Evolutionary conservation across 2,329 filamentous ascomycete species (phyloP).

Genomic region (Teratosphaeria viscida): DNA sequence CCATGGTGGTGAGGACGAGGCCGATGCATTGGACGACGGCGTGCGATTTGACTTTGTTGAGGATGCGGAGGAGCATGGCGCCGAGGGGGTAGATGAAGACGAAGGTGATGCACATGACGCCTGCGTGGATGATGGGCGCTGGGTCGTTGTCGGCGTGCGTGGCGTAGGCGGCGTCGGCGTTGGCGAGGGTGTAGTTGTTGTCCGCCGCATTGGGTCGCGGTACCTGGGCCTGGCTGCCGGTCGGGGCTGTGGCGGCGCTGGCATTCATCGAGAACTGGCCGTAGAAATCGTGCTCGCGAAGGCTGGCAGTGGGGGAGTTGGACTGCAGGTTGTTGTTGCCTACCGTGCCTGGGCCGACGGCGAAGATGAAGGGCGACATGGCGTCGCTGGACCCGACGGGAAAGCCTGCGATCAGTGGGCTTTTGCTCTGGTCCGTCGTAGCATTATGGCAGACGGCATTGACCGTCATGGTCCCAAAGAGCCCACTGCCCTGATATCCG

Average conservation of each 20-base stretch:
- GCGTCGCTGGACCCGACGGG: constrained; percentile 9
- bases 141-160: constrained; percentile 16
- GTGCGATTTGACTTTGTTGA: constrained; percentile 32
- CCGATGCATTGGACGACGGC: constrained; percentile 29
- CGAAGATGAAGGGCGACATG: constrained; percentile 31
- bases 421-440: constrained; percentile 20
- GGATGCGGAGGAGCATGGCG: constrained; percentile 26
- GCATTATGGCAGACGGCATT: constrained; percentile 29
- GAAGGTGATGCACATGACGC: constrained; percentile 25
- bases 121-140: constrained; percentile 17
- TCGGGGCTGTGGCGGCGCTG: constrained; percentile 18
- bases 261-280: constrained; percentile 32
- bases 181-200: constrained; percentile 3
- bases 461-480: constrained; percentile 11
- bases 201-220: constrained; percentile 16
- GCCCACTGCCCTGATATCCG: neutral
- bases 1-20: constrained; percentile 26
- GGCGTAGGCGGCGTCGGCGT: constrained; percentile 14
- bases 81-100: constrained; percentile 26
- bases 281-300: constrained; percentile 27
- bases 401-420: neutral
- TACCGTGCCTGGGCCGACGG: constrained; percentile 23
- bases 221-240: constrained; percentile 19
- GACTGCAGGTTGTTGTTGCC: constrained; percentile 11
- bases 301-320: constrained; percentile 20